Evolutionary conservation across 2,329 filamentous ascomycete genomes (phyloP), one percentile per base, ranked within the genome.

Genomic region (Microdochium paspali): DNA sequence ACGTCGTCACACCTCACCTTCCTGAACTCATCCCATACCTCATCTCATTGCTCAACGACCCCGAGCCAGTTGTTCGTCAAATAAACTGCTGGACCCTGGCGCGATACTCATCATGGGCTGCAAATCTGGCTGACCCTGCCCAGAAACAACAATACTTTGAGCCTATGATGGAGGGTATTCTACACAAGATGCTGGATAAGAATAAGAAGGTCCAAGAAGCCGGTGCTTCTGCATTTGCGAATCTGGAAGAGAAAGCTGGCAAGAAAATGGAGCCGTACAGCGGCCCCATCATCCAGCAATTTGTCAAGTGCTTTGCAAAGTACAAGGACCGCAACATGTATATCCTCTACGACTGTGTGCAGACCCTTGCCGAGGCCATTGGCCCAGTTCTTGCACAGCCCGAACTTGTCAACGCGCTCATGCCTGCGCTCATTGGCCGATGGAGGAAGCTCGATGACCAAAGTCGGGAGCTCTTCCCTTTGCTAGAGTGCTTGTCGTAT

Each of bases 311-410:
- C 66, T 98, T 98, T 67, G 79, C 75, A 46, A 90, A 87, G 67
- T 98, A 97, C 79, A 97, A 98, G 75, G 91, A 97, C 66, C 85
- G 89, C 59, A 98, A 98, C 70, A 96, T 97, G 82, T 96, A 94
- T 70, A 94, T 97, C 47, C 79, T 98, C 28, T 98, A 98, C 70
- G 93, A 98, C 68, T 97, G 93, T 65, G 88, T 98, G 28, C 93
- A 98, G 69, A 98, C 93, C 1, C 73, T 98, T 49, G 93, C 93
- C 3, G 93, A 98, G 65, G 85, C 89, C 60, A 85, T 97, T 47
- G 90, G 89, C 10, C 82, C 84, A 6, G 81, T 85, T 28, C 74
- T 98, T 54, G 85, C 89, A n/a, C 76, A 81, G 51, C 85, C 85
- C 6, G 80, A 90, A 46, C 78, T 95, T n/a, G 82, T 90, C 35